A percentile compares a stretch with the other conserved stretches of the same genome.
These are phyloP conservation scores for Silene vulgaris DNA, from an alignment of 179 eudicot genomes.

Conservation along the genomic window DNA sequence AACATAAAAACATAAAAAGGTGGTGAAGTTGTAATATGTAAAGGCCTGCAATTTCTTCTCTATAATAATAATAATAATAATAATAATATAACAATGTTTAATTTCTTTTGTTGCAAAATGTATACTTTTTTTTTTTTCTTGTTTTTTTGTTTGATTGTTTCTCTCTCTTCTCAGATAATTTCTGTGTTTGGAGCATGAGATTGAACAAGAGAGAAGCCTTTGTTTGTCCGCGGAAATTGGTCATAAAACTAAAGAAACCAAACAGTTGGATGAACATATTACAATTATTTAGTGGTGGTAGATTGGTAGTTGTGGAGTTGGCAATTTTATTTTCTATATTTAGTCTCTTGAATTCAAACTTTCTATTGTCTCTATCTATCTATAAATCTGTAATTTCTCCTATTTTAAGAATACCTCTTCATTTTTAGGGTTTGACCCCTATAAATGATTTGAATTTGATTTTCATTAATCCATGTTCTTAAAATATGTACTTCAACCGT, in stretches of 20 bases:
- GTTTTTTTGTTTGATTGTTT: slow-evolving; percentile 22
- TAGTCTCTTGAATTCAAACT: slow-evolving; percentile 21
- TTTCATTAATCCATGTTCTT: no score
- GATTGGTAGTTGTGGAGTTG: slow-evolving; percentile 19
- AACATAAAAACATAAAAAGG: background rate
- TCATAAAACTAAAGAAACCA: slow-evolving; percentile 45
- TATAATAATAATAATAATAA: background rate
- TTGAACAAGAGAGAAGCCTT: slow-evolving; percentile 15
- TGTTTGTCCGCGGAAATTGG: slow-evolving; percentile 22
- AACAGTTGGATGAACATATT: slow-evolving; percentile 46
- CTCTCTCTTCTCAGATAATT: slow-evolving; percentile 27
- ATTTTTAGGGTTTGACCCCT: background rate
- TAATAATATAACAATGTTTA: slow-evolving; percentile 5
- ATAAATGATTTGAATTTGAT: background rate
- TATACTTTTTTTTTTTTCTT: background rate
- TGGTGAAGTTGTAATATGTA: background rate
- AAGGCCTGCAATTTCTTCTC: slow-evolving; percentile 27
- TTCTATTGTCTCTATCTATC: background rate
- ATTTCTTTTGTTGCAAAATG: slow-evolving; percentile 14
- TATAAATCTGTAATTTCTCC: background rate
- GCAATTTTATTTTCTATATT: slow-evolving; percentile 18
- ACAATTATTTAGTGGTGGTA: slow-evolving; percentile 20
- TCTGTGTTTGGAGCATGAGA: slow-evolving; percentile 31
- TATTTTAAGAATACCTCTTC: slow-evolving; percentile 7
- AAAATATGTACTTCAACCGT: no score